Base-by-base conservation (phyloP, 768 basidiomycete species). In the Infundibulicybe gibba region DNA sequence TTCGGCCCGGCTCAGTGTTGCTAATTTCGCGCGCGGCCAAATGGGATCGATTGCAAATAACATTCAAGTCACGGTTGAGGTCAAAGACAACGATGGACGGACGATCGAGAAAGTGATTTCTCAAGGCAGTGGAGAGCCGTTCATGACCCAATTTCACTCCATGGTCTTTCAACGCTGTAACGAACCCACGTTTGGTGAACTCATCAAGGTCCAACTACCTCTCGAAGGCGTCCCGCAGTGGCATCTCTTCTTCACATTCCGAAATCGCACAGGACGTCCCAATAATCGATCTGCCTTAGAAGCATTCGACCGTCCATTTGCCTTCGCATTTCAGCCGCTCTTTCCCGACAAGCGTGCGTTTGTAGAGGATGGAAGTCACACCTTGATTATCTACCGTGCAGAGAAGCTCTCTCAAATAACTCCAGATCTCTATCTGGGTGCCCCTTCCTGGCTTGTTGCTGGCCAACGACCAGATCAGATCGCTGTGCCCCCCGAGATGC, bases 211-310 rank as follows among this genome's bases (percentile, higher is more conserved):
- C 13, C 76, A 81, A 50, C 65, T 98, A 8, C 87, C 90, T 16
- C 66, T 73, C 11, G 72, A 82, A 8, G 77, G 80, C 6, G 74
- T 85, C 33, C 82, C 84, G 2, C 76, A 81, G 35, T 94, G 90
- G 81, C 95, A 97, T 60, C 67, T 98, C 12, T 97, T 95, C 75
- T 90, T 98, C 69, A 91, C 91, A 0, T 94, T 97, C 67, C 81
- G 90, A 34, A 85, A 91, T 59, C 85, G 86, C 32, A 69, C 68
- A 38, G 76, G 74, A 11, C 77, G 77, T 38, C 62, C 64, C 13
- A 57, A 62, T 46, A 74, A 67, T 33, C 64, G 66, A 40, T 45
- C 56, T 31, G 55, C 59, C 37, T 45, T 56, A 3, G 83, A 81
- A 21, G 58, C 57, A 3, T 59, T 68, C 2, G 93, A 94, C 39